Base-by-base conservation (phyloP, 2,329 filamentous ascomycete genomes). In the Xylaria sp. region DNA sequence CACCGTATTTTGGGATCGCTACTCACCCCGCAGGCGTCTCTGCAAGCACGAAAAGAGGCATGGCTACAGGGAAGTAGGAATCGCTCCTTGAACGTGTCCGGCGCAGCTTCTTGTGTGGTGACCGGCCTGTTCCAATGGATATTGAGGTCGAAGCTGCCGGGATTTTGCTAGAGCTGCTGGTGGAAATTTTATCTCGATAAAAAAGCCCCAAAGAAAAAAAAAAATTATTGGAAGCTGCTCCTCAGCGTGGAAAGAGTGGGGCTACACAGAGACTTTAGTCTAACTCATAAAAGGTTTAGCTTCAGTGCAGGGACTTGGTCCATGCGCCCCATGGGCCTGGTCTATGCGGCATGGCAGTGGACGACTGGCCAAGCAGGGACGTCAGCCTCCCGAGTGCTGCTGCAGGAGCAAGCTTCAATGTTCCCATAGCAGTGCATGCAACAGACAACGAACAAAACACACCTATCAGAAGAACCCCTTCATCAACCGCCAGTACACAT, bases 21-120 rank as follows among this genome's bases (percentile, higher is more conserved):
- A 79, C 82, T 77, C 75, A 86, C 83, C 83, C 83, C 74, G 92
- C 92, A 76, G 90, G 91, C 74, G 92, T 97, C 79, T 97, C 92
- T 70, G 89, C 89, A 68, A 97, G 87, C 78, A 97, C 90, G 77
- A 96, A 95, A 73, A 94, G 86, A 78, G 89, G 89, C 90, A 94
- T 94, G 63, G 64, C 85, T 75, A 63, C 66, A 66, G 64, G 63
- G 58, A 51, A 29, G 39, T 44, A 43, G 39, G 17, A 38, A 44
- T 16, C 40, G 18, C 18, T 44, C 19, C 20, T 38, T 56, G 9
- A 42, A 49, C 56, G 20, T 29, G 52, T 57, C 65, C 62, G 63
- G 65, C 62, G 63, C 52, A 67, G 63, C 64, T 64, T 64, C 64
- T 58, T 57, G 63, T 54, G 58, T 53, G 50, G 52, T 48, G 42